Conservation (phyloP, 2,329 filamentous ascomycete species). For the Curvularia lunata region DNA sequence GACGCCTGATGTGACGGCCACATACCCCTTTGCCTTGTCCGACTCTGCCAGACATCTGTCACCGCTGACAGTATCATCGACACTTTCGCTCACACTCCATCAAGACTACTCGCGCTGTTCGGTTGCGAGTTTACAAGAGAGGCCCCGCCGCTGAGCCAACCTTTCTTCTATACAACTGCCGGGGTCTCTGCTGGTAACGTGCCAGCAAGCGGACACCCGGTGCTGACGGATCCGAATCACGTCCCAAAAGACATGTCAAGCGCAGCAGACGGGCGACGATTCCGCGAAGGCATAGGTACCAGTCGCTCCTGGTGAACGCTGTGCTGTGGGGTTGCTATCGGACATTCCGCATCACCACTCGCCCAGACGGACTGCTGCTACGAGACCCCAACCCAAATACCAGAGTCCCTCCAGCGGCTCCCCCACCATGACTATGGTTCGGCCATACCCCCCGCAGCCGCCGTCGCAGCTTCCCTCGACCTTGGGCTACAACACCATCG, state of each 20-base stretch:
- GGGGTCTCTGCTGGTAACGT: conserved; percentile 40
- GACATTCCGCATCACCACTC: neutral
- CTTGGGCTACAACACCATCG: conserved; percentile 32
- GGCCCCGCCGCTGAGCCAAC: conserved; percentile 13
- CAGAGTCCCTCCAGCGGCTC: conserved; percentile 14
- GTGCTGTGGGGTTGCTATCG: conserved; percentile 25
- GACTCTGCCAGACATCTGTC: neutral
- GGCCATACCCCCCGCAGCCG: conserved; percentile 46
- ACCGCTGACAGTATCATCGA: neutral
- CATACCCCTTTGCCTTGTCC: neutral
- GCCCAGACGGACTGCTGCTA: conserved; percentile 9
- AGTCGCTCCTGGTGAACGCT: conserved; percentile 48
- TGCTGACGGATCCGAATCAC: conserved; percentile 17
- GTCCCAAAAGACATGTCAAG: conserved; percentile 48
- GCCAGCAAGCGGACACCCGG: conserved; percentile 32
- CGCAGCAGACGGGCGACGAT: conserved; percentile 46
- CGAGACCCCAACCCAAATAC: conserved; percentile 4
- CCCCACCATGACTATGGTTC: conserved; percentile 49
- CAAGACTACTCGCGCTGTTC: neutral
- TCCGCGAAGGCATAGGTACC: conserved; percentile 54
- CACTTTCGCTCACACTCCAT: neutral
- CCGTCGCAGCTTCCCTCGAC: conserved; percentile 39
- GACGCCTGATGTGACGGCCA: neutral
- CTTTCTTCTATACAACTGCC: conserved; percentile 15
- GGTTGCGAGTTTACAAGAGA: neutral